Evolutionary conservation across 805 yeast species (phyloP).

Genomic region (Lipomyces sp.): DNA sequence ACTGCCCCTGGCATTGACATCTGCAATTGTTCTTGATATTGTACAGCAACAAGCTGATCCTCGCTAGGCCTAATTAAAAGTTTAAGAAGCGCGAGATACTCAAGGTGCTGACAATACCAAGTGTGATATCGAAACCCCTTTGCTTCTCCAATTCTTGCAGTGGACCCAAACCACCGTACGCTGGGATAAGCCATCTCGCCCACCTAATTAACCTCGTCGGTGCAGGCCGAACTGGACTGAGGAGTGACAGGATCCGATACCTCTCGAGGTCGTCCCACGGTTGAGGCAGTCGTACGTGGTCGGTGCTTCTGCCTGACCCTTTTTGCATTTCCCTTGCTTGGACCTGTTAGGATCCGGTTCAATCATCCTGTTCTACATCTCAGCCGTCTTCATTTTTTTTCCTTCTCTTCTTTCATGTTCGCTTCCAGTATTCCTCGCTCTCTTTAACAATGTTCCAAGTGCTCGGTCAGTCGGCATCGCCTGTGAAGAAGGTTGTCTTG

Average conservation of each 20-base stretch:
- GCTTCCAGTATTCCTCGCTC: not conserved
- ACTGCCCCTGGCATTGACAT: not conserved
- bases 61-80: not conserved
- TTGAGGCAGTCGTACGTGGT: not conserved
- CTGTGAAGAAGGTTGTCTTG: constrained; percentile 3
- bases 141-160: not conserved
- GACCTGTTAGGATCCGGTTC: not conserved
- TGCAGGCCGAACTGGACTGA: not conserved
- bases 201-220: not conserved
- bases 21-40: not conserved
- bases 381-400: not conserved
- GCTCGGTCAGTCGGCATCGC: constrained; percentile 12
- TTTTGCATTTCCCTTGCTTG: not conserved
- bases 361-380: not conserved
- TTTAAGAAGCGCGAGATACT: not conserved
- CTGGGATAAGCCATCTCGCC: not conserved
- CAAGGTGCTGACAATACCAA: not conserved
- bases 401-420: constrained; percentile 6
- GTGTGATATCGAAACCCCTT: not conserved
- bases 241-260: not conserved
- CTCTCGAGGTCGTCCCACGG: not conserved
- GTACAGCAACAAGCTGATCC: not conserved
- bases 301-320: not conserved
- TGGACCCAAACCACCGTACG: not conserved
- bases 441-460: not conserved